Base-by-base conservation (phyloP, 2,329 filamentous ascomycete genomes). In the Mycogone perniciosa region DNA sequence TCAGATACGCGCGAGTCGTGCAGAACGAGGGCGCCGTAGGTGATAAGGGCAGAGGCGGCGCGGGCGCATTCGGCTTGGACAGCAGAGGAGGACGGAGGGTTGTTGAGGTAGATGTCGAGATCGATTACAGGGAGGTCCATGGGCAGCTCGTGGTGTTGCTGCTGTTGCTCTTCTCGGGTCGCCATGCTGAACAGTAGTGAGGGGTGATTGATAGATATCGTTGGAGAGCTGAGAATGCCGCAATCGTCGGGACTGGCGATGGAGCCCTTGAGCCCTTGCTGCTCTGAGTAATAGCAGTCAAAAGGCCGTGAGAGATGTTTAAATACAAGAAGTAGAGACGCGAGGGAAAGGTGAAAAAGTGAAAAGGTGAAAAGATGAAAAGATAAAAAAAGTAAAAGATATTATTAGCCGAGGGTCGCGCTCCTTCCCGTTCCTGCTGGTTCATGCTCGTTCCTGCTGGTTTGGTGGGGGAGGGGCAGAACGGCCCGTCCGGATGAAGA, bases 101-200 rank as follows among this genome's bases (percentile, higher is more conserved):
- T 62, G 55, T 66, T 59, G 45, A 77, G 76, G 61, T 79, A 83
- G 57, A 78, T 56, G 63, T 83, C 79, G 33, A 83, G 75, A 67
- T 83, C 75, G 62, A 82, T 69, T 60, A 83, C 67, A 45, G 80
- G 79, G 46, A 83, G 73, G 55, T 82, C 75, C 80, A 83, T 83
- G 38, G 66, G 56, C 35, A 42, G 46, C 2, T 37, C 13, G 13
- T 43, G 37, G 11, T 41, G 20, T 31, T 53, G 46, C 4, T 34
- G 27, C 35, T 53, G 30, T 8, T 44, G 42, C 10, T 31, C n/a
- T 13, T 11, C 8, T 11, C 40, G 46, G 8, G 47, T 33, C 10
- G 48, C 40, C 52, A 54, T 54, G 38, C 31, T 50, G 43, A 11
- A 11, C 20, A 6, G 7, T 9, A 6, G 7, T 9, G 40, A 8